A percentile compares a stretch with the other conserved stretches of the same genome.
Evolutionary conservation across 257 asterid species (phyloP).

Genomic region (Jacaranda copaia): DNA sequence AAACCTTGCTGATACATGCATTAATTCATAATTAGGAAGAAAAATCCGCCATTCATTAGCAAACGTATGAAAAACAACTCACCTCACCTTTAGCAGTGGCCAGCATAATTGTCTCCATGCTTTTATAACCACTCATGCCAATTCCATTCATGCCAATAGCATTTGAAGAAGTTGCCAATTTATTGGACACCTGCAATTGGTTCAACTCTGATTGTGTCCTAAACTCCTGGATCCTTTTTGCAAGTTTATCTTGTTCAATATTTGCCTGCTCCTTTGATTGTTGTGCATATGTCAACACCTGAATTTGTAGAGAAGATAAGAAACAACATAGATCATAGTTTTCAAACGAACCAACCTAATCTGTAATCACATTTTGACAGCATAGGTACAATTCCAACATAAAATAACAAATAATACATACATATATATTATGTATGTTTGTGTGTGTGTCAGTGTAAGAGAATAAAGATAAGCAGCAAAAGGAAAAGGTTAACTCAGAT

Average conservation of each 20-base stretch:
- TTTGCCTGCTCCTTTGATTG: constrained; percentile 95
- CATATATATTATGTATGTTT: neutral
- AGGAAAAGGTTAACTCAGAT: constrained; percentile 14
- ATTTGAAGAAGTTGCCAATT: constrained; percentile 66
- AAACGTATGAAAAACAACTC: constrained; percentile 40
- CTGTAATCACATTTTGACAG: constrained; percentile 10
- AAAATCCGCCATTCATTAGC: constrained; percentile 23
- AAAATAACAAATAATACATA: neutral
- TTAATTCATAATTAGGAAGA: constrained; percentile 25
- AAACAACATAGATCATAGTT: constrained; percentile 23
- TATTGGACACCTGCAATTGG: constrained; percentile 70
- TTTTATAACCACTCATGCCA: constrained; percentile 73
- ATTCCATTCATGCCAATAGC: constrained; percentile 63
- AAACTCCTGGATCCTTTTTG: constrained; percentile 95
- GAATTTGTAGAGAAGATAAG: constrained; percentile 37
- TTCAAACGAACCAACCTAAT: constrained; percentile 24
- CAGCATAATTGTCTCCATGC: constrained; percentile 71
- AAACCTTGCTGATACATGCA: constrained; percentile 18
- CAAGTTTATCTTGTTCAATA: constrained; percentile 93
- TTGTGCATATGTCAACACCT: constrained; percentile 97
- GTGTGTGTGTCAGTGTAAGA: neutral
- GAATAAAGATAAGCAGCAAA: constrained; percentile 20
- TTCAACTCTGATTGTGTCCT: constrained; percentile 87
- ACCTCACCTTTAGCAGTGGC: constrained; percentile 92
- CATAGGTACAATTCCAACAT: constrained; percentile 12